Conservation (phyloP, 1,139 yeast species). For the Saccharomyces pastorianus region DNA sequence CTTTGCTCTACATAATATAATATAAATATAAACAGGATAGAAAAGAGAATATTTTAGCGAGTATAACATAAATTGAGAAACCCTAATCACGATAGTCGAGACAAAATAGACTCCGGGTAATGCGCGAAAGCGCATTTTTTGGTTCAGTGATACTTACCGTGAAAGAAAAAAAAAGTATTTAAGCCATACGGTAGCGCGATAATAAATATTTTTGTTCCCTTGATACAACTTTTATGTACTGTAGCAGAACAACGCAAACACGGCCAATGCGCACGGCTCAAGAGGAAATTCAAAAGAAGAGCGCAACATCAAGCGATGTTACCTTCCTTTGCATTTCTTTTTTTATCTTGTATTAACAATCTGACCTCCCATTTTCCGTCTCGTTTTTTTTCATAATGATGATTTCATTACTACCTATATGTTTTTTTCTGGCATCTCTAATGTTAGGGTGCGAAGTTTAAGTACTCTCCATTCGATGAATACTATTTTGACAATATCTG, state of each 20-base stretch:
- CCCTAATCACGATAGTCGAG: neutral
- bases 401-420: conserved; percentile 18
- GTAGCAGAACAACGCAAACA: neutral
- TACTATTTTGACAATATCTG: conserved; percentile 18
- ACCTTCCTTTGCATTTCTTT: neutral
- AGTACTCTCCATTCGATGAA: conserved; percentile 33
- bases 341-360: neutral
- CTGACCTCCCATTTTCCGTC: conserved; percentile 1
- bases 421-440: conserved; percentile 33
- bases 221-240: too few species aligned
- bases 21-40: neutral
- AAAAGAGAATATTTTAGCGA: neutral
- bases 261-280: too few species aligned
- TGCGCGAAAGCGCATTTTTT: too few species aligned
- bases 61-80: neutral
- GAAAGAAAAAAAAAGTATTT: neutral
- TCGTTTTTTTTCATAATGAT: conserved; percentile 16
- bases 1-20: neutral
- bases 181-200: neutral
- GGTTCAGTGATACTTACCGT: too few species aligned
- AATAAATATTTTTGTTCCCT: neutral
- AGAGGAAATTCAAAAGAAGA: neutral
- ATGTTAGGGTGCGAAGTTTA: conserved; percentile 31
- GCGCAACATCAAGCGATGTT: neutral
- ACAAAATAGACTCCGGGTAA: neutral